phyloP scores from a whole-genome alignment of 768 basidiomycete genomes.

The Boletus vermiculosoides region DNA sequence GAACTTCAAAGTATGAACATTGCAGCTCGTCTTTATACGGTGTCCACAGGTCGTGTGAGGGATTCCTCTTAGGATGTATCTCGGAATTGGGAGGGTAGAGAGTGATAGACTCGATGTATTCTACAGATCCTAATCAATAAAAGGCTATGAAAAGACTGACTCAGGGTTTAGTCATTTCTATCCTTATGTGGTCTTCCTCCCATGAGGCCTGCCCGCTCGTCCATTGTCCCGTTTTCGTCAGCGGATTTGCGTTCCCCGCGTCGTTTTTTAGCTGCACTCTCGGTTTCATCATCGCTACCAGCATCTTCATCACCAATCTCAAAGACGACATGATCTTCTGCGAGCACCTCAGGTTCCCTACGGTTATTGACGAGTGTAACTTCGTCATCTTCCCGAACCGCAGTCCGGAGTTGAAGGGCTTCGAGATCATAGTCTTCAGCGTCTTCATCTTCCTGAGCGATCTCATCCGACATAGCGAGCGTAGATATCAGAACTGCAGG shows the following conservation, averaged over 20 bases:
- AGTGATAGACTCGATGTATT: constrained; percentile 33
- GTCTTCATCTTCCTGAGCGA: constrained; percentile 92
- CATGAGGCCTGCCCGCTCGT: constrained; percentile 71
- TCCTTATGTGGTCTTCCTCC: constrained; percentile 35
- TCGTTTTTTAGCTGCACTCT: constrained; percentile 48
- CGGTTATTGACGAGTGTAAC: constrained; percentile 68
- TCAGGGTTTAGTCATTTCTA: constrained; percentile 33
- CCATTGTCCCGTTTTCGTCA: constrained; percentile 46
- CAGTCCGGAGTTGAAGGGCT: constrained; percentile 57
- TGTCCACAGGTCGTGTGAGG: constrained; percentile 82
- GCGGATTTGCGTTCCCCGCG: constrained; percentile 41
- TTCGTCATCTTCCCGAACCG: constrained; percentile 57
- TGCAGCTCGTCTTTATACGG: constrained; percentile 82
- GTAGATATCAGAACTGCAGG: constrained; percentile 44
- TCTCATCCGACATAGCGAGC: constrained; percentile 94
- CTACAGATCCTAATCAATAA: constrained; percentile 31
- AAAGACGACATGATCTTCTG: constrained; percentile 78
- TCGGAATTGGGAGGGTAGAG: not conserved
- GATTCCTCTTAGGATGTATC: constrained; percentile 38
- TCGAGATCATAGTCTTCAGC: constrained; percentile 92
- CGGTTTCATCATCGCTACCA: constrained; percentile 62
- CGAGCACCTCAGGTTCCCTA: constrained; percentile 46
- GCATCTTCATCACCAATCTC: constrained; percentile 87
- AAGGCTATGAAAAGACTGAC: constrained; percentile 5
- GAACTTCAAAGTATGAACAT: constrained; percentile 97